Evolutionary conservation across 2,329 filamentous ascomycete species (phyloP).

Genomic region (Botrytis deweyae): DNA sequence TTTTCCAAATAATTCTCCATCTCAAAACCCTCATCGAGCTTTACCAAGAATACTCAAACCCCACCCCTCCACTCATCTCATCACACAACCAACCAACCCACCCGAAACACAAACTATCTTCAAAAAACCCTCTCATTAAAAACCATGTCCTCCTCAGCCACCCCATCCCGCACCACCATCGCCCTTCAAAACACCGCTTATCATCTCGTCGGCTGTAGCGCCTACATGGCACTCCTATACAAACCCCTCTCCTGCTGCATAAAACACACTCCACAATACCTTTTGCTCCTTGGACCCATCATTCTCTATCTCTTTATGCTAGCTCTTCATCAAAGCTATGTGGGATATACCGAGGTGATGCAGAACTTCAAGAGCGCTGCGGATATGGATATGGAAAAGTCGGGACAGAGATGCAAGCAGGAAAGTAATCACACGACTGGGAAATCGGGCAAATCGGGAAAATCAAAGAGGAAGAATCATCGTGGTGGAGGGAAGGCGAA

Average conservation of each 20-base stretch:
- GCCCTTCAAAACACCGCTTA: accelerated
- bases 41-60: not conserved
- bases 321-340: not conserved
- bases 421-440: no score
- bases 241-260: not conserved
- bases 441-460: not conserved
- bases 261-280: not conserved
- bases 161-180: not conserved
- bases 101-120: not conserved
- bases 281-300: not conserved
- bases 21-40: not conserved
- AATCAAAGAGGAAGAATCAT: not conserved
- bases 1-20: not conserved
- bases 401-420: not conserved
- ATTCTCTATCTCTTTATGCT: not conserved
- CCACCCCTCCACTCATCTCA: not conserved
- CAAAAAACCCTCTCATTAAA: not conserved
- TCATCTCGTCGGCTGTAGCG: not conserved
- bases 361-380: not conserved
- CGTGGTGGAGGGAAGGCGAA: not conserved
- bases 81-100: not conserved
- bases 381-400: not conserved
- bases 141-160: not conserved
- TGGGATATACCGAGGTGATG: no score
- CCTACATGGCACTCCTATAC: not conserved